Evolutionary conservation across 176 grass and related monocot species (phyloP), one percentile per base, ranked within the genome.

Genomic region (Avena eriantha): DNA sequence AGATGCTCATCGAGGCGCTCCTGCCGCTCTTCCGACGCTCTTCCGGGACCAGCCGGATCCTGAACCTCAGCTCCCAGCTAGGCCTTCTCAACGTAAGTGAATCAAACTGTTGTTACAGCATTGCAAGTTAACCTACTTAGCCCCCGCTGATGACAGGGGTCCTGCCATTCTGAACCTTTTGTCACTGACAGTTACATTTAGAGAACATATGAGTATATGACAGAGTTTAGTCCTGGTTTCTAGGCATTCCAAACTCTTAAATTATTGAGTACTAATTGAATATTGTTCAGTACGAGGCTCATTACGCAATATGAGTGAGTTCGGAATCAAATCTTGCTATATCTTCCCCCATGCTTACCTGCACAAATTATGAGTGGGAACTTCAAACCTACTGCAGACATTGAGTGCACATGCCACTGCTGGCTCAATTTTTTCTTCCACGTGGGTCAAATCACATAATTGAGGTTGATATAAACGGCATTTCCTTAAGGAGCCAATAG

Each of bases 11-110:
- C 17, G 96, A 98, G 48, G 84, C 88, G 1, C 93, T 98, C 48
- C 53, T 95, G 78, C 96, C 93, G 0, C 81, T 92, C 10, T 98
- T 98, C 69, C 86, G 96, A 29, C 92, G 85, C 59, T 87, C 88
- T 0, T 9, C 84, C 21, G 55, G 84, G 23, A 84, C 50, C 69
- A 95, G 96, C 75, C 65, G 93, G 78, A 92, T 98, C 69, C 92
- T 98, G 10, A 98, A 95, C 86, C 90, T 98, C 66, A 95, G 96
- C 63, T 98, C 96, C 43, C 93, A 91, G 82, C 96, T 98, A 51
- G 96, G 96, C 84, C 93, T 95, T 76, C 90, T 98, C 13, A 92
- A 94, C 18, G 96, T 95, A 92, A 95, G 93, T 77, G 31, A 76
- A 76, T 19, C 6, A n/a, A 49, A 73, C 24, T 82, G 67, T 31